phyloP scores from a whole-genome alignment of 208 protist genomes.

The Crithidia expoeki region DNA sequence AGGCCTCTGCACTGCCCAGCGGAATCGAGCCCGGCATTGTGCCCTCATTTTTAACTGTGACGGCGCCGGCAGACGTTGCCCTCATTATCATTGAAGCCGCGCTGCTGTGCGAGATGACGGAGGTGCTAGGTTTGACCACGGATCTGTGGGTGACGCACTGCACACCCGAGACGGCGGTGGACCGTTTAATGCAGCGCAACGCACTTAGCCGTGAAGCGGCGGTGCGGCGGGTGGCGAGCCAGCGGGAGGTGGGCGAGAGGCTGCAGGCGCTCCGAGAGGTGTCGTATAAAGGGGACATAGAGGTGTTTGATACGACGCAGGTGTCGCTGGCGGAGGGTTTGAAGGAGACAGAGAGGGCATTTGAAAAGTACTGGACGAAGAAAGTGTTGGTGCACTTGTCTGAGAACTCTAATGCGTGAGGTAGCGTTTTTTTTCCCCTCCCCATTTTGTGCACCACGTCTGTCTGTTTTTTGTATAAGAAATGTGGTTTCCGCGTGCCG shows the following conservation, averaged over 20 bases:
- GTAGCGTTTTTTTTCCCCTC: background rate
- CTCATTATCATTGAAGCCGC: slow-evolving; percentile 78
- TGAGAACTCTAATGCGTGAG: background rate
- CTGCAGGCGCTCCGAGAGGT: slow-evolving; percentile 32
- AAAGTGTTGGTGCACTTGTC: slow-evolving; percentile 31
- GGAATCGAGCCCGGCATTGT: background rate
- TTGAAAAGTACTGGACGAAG: slow-evolving; percentile 57
- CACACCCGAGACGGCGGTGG: slow-evolving; percentile 38
- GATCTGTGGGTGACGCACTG: slow-evolving; percentile 82
- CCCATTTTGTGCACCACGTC: background rate
- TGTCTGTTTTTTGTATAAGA: too few species aligned
- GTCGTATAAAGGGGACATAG: slow-evolving; percentile 45
- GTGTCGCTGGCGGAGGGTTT: slow-evolving; percentile 54
- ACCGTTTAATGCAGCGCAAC: slow-evolving; percentile 58
- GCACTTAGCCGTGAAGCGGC: slow-evolving; percentile 45
- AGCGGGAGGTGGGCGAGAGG: slow-evolving; percentile 39
- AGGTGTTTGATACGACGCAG: slow-evolving; percentile 64
- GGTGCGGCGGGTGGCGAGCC: slow-evolving; percentile 47
- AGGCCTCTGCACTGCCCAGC: background rate
- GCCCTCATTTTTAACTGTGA: background rate
- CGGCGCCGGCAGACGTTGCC: slow-evolving; percentile 11
- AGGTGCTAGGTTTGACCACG: slow-evolving; percentile 37
- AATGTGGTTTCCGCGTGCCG: too few species aligned
- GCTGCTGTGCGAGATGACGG: slow-evolving; percentile 63
- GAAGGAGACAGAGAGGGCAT: slow-evolving; percentile 38